Conservation (phyloP, 345 rosid species). For the Cardiospermum halicacabum region DNA sequence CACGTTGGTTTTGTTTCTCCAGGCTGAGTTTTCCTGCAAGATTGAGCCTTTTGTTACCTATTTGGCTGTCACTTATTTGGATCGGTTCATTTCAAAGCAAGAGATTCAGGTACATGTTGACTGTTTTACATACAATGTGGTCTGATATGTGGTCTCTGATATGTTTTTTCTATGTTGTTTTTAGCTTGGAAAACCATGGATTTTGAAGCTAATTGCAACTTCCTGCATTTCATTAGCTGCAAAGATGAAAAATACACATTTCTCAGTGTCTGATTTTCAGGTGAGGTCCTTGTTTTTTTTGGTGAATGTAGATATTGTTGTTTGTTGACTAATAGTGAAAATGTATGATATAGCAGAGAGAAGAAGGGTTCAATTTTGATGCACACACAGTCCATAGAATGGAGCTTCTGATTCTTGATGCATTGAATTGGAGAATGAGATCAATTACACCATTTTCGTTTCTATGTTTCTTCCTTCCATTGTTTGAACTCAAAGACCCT, state of each 20-base stretch:
- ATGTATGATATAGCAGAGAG: conserved; percentile 28
- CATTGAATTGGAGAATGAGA: conserved; percentile 66
- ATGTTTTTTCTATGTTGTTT: background rate
- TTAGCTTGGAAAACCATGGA: conserved; percentile 45
- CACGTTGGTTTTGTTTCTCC: conserved; percentile 5
- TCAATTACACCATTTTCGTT: conserved; percentile 69
- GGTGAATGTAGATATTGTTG: background rate
- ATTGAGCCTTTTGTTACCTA: conserved; percentile 29
- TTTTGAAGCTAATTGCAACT: conserved; percentile 28
- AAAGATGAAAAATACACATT: conserved; percentile 35
- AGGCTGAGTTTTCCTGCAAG: conserved; percentile 28
- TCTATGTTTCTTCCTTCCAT: conserved; percentile 40
- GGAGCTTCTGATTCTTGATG: conserved; percentile 55
- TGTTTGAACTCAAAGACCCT: conserved; percentile 35
- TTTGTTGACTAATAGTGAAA: background rate
- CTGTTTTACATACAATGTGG: background rate
- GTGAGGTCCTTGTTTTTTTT: conserved; percentile 10
- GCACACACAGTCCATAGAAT: conserved; percentile 39
- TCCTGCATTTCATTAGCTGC: conserved; percentile 49
- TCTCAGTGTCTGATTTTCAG: conserved; percentile 30
- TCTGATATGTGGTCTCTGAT: background rate
- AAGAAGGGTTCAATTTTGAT: conserved; percentile 30
- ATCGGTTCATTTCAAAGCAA: conserved; percentile 40
- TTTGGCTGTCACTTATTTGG: conserved; percentile 51
- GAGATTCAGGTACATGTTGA: conserved; percentile 29